Base-by-base conservation (phyloP, 495 filamentous ascomycete genomes). In the Thermothielavioides terrestris region DNA sequence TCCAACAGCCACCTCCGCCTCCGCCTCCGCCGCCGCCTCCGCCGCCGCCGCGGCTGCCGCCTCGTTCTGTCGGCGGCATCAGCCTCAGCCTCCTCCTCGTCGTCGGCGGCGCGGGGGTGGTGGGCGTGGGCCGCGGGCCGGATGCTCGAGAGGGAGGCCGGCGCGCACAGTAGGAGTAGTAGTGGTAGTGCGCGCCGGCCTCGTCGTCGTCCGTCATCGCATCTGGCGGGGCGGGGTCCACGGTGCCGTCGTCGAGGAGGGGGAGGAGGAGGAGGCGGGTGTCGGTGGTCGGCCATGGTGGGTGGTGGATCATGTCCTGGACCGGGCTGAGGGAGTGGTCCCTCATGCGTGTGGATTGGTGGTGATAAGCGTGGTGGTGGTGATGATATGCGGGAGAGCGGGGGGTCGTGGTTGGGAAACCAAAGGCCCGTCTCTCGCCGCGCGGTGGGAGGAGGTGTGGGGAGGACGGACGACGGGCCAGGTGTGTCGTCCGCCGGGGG, bases 401-500 rank as follows among this genome's bases (percentile, higher is more conserved):
- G 1, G 3, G 21, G 6, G 7, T 22, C 6, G 37, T 17, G 14
- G 36, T 37, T 8, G 38, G 41, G 36, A 55, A 50, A 7, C 48
- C 53, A 38, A 51, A 50, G 11, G 46, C 46, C 11, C 42, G n/a
- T 37, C 53, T n/a, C 3, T 40, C 28, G 0, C 53, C 47, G 11
- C 23, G 35, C 4, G 53, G 42, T 14, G 53, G 53, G 12, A 51
- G 42, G 1, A 51, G 23, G 9, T 21, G 36, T 6, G 53, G 47
- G 14, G 53, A 50, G 4, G 42, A 42, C 37, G 21, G 26, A 6
- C 54, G 34, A 12, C 42, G 42, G 2, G 54, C 54, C 26, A 52
- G 20, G 9, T 46, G 42, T 4, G 49, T 54, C 18, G 42, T 40
- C 11, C 47, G 46, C 17, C 54, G 39, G 14, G 50, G 39, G 38